Evolutionary conservation across 2,329 filamentous ascomycete species (phyloP).

Genomic region (Ophiostoma sp.): DNA sequence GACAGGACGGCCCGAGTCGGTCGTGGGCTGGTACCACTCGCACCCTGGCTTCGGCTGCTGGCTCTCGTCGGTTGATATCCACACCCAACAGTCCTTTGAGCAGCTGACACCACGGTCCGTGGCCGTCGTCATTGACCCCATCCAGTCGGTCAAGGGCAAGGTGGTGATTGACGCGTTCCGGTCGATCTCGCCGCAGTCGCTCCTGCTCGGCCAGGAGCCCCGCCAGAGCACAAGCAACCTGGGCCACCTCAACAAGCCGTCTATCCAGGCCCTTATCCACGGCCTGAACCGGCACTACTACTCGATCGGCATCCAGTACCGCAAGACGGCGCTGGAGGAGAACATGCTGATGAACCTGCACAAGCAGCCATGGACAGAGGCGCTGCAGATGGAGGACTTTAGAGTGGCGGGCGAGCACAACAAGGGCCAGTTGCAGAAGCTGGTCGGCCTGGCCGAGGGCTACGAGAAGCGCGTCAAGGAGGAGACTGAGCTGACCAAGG

Average conservation of each 20-base stretch:
- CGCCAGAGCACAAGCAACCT: constrained; percentile 97
- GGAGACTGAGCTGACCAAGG: constrained; percentile 93
- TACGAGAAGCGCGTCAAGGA: constrained; percentile 99
- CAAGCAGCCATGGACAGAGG: constrained; percentile 99
- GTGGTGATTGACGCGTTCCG: constrained; percentile 99
- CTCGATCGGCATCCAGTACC: constrained; percentile 96
- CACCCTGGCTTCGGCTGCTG: constrained; percentile 99
- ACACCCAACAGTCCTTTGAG: constrained; percentile 99
- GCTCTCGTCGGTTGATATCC: constrained; percentile 98
- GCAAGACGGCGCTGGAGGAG: constrained; percentile 95
- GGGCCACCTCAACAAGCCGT: constrained; percentile 97
- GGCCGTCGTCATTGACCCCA: constrained; percentile 95
- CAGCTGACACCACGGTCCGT: constrained; percentile 95
- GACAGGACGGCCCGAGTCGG: constrained; percentile 94
- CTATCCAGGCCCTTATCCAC: constrained; percentile 98
- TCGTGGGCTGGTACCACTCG: constrained; percentile 99
- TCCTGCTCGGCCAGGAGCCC: constrained; percentile 97
- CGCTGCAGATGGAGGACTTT: constrained; percentile 95
- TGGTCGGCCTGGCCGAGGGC: constrained; percentile 85
- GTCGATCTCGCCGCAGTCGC: constrained; percentile 92
- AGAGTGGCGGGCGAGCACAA: constrained; percentile 76
- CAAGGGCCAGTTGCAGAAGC: constrained; percentile 78
- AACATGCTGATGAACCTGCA: constrained; percentile 99
- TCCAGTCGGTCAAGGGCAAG: constrained; percentile 99
- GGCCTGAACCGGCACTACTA: constrained; percentile 98